Base-by-base conservation (phyloP, 306 rosid genomes). In the Luffa aegyptiaca region DNA sequence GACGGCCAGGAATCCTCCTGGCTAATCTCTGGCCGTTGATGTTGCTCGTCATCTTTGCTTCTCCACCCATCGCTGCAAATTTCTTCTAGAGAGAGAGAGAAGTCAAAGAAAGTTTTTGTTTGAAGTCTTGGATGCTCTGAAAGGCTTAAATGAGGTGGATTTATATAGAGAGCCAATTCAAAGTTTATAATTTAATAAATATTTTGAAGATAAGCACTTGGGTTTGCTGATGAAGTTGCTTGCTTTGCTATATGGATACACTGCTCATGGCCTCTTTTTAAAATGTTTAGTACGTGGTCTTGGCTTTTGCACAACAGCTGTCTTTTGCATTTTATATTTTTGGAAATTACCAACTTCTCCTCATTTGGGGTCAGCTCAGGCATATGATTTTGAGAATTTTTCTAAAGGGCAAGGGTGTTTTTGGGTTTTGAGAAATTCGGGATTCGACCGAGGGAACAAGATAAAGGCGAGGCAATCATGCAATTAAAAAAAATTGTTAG, bases 1-100 rank as follows among this genome's bases (percentile, higher is more conserved):
- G 88, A 70, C 93, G 91, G 48, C 89, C 81, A 2, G 86, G 56
- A 78, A 6, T 8, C 74, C 90, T 83, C 55, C 71, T 58, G 0
- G 85, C 77, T 3, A 80, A 36, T 37, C 75, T 81, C 33, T 89
- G 82, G 4, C 85, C 83, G n/a, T 61, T 79, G 78, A 87, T 82
- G 86, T 74, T 41, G 48, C 46, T 64, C 71, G 33, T 78, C 72
- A 5, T 63, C 72, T 42, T 62, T 11, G 58, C 80, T 5, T 33
- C 80, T 39, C 16, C 72, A 41, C 45, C 79, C 63, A 77, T 76
- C 36, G 0, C 55, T 73, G 55, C 56, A 51, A 73, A n/a, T 48
- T 51, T 73, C 12, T 44, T 69, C 26, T 1, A 66, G 46, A 64
- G 71, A 16, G 20, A 35, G 26, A 21, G 36, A 57, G 35, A 44